Percentiles rank a stretch among this genome's conserved stretches.
phyloP scores from a whole-genome alignment of 2,329 filamentous ascomycete species.

The Aspergillus sp. region DNA sequence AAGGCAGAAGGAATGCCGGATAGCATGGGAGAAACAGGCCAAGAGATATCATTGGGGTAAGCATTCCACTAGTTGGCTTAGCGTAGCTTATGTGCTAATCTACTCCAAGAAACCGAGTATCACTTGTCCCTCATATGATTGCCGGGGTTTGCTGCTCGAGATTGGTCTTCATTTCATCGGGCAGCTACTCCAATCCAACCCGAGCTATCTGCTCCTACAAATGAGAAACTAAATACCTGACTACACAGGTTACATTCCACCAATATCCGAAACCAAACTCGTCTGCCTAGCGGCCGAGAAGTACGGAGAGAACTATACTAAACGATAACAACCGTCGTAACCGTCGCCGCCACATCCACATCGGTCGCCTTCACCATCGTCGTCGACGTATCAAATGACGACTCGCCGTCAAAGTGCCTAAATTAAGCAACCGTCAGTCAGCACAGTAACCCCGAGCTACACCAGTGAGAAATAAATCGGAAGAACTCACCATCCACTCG shows the following conservation, averaged over 20 bases:
- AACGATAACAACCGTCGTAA: not conserved
- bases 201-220: too few species aligned
- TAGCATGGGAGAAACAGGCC: not conserved
- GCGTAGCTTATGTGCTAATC: not conserved
- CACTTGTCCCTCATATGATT: not conserved
- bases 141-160: too few species aligned
- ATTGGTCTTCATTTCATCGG: too few species aligned
- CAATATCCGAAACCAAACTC: too few species aligned
- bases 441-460: not conserved
- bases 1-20: not conserved
- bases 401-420: constrained; percentile 52
- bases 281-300: too few species aligned
- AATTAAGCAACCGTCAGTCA: not conserved
- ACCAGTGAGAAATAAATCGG: not conserved
- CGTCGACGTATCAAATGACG: constrained; percentile 47
- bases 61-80: not conserved
- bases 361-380: constrained; percentile 22
- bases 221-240: too few species aligned
- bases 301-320: not conserved
- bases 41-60: not conserved
- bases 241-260: too few species aligned
- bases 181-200: too few species aligned
- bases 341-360: not conserved
- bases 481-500: constrained; percentile 69
- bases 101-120: not conserved